Conservation (phyloP, 345 rosid genomes). For the Nasturtium officinale region DNA sequence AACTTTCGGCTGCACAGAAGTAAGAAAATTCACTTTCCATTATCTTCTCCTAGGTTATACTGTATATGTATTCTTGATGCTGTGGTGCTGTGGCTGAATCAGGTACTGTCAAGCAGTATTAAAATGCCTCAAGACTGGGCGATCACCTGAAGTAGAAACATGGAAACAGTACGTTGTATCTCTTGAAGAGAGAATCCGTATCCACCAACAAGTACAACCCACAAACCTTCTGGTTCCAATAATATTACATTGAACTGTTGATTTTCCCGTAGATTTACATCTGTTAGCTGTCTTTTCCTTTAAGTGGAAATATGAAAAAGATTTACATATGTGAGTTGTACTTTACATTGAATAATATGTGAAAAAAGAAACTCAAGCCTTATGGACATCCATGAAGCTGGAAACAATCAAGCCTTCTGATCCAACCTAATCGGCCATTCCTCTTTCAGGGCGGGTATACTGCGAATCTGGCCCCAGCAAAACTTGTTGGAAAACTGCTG, state of each 20-base stretch:
- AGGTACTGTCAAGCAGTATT: slow-evolving; percentile 78
- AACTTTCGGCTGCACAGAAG: slow-evolving; percentile 83
- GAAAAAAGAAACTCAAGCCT: not conserved
- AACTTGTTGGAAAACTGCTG: slow-evolving; percentile 65
- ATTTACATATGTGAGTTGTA: not conserved
- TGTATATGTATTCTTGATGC: slow-evolving; percentile 39
- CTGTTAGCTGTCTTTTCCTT: slow-evolving; percentile 2
- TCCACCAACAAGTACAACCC: slow-evolving; percentile 65
- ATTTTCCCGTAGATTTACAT: slow-evolving; percentile 11
- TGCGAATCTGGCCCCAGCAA: slow-evolving; percentile 60
- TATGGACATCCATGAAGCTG: not conserved
- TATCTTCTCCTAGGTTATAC: slow-evolving; percentile 9
- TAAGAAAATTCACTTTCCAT: slow-evolving; percentile 49
- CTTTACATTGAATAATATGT: slow-evolving; percentile 2
- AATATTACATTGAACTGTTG: not conserved
- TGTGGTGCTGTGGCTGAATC: slow-evolving; percentile 20
- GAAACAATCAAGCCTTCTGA: slow-evolving; percentile 3
- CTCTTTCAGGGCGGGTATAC: slow-evolving; percentile 64
- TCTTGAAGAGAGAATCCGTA: slow-evolving; percentile 73
- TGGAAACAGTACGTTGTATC: slow-evolving; percentile 58
- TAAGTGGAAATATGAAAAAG: not conserved
- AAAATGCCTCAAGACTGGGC: slow-evolving; percentile 66
- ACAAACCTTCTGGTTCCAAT: slow-evolving; percentile 8
- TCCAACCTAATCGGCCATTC: slow-evolving; percentile 12
- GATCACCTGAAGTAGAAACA: slow-evolving; percentile 61